Conservation (phyloP, 306 rosid genomes). For the Acmispon strigosus region DNA sequence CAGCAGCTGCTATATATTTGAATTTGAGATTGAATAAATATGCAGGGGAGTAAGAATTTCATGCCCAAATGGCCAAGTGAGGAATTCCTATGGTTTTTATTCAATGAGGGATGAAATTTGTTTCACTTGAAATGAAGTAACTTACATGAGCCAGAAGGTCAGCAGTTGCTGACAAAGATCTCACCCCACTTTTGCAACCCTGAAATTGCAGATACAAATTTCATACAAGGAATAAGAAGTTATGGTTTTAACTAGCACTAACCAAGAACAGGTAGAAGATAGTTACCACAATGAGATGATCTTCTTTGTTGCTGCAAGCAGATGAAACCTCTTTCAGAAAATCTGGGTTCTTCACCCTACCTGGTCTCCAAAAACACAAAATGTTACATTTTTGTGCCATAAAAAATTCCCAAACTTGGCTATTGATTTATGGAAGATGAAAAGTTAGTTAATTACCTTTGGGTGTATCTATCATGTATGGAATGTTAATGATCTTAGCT, state of each 20-base stretch:
- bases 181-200: constrained; percentile 82
- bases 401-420: too few species aligned
- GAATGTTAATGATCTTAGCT: constrained; percentile 61
- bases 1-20: too few species aligned
- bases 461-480: constrained; percentile 58
- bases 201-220: constrained; percentile 6
- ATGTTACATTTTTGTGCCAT: background rate
- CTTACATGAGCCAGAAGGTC: constrained; percentile 65
- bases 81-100: background rate
- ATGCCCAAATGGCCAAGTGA: background rate
- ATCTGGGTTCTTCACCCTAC: constrained; percentile 59
- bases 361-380: constrained; percentile 25
- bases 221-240: background rate
- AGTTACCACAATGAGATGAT: constrained; percentile 64
- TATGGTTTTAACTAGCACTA: background rate
- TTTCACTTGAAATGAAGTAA: constrained; percentile 4
- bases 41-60: background rate
- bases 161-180: constrained; percentile 60
- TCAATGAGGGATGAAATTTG: background rate
- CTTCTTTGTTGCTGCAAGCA: constrained; percentile 55
- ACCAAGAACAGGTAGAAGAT: background rate
- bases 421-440: background rate
- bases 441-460: constrained; percentile 37
- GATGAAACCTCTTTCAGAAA: constrained; percentile 53
- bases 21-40: background rate